Evolutionary conservation across 2,329 filamentous ascomycete species (phyloP).

Genomic region (Claviceps pazoutovae): DNA sequence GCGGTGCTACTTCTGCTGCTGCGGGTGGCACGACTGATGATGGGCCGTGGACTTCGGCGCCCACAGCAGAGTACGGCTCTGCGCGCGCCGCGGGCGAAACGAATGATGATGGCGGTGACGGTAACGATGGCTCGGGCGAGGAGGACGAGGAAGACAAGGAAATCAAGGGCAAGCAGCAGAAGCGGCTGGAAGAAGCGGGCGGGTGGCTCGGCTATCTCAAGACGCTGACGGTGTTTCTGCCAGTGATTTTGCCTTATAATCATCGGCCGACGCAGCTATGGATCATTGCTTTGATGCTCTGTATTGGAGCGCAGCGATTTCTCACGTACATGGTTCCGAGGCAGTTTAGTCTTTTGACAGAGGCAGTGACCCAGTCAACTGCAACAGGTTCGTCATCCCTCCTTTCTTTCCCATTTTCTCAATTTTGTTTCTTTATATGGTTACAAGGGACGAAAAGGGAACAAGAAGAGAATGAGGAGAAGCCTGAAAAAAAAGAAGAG

Average conservation of each 20-base stretch:
- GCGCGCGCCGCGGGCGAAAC: slow-evolving; percentile 10
- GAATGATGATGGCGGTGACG: slow-evolving; percentile 9
- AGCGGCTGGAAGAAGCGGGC: slow-evolving; percentile 11
- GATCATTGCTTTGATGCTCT: slow-evolving; percentile 10
- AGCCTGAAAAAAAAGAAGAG: too few species aligned
- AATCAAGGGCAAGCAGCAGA: slow-evolving; percentile 11
- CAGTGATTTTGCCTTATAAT: slow-evolving; percentile 13
- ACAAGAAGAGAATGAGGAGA: too few species aligned
- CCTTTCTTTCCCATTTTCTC: too few species aligned
- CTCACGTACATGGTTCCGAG: slow-evolving; percentile 14
- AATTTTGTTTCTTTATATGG: too few species aligned
- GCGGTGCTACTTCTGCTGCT: neutral
- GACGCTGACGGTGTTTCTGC: slow-evolving; percentile 13
- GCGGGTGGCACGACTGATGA: too few species aligned
- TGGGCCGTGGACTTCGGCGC: neutral
- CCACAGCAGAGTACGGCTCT: slow-evolving; percentile 4
- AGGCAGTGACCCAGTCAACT: slow-evolving; percentile 5
- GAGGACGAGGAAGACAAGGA: slow-evolving; percentile 11
- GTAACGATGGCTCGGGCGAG: slow-evolving; percentile 2
- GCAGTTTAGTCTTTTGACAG: slow-evolving; percentile 14
- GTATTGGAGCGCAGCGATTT: slow-evolving; percentile 10
- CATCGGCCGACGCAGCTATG: slow-evolving; percentile 14
- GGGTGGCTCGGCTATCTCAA: slow-evolving; percentile 14
- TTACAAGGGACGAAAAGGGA: too few species aligned
- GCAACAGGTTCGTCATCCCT: slow-evolving; percentile 10